Evolutionary conservation across 2,329 filamentous ascomycete species (phyloP).

Genomic region (Cladosporium sp.): DNA sequence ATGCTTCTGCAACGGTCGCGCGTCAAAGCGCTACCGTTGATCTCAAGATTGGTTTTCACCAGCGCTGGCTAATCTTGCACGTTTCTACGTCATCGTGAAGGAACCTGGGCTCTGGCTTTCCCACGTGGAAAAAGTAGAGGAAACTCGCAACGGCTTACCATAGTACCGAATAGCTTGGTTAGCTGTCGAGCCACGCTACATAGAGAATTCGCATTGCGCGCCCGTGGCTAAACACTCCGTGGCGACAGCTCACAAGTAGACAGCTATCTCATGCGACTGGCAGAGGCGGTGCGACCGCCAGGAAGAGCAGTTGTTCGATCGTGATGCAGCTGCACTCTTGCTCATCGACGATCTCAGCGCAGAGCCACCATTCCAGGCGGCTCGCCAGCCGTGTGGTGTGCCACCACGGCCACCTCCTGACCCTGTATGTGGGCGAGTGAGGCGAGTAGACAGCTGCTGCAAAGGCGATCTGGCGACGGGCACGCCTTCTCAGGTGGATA

Average conservation of each 20-base stretch:
- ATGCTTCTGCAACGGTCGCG: background rate
- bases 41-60: constrained; percentile 1
- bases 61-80: background rate
- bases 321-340: constrained; percentile 2
- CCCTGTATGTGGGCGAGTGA: background rate
- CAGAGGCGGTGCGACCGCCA: background rate
- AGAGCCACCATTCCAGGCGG: constrained; percentile 5
- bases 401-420: constrained; percentile 20
- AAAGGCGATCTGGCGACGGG: constrained; percentile 13
- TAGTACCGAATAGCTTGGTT: background rate
- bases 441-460: constrained; percentile 9
- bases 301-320: constrained; percentile 5
- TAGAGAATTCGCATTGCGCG: background rate
- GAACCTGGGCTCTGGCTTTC: background rate
- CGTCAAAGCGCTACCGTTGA: constrained; percentile 5
- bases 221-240: background rate
- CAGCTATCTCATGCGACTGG: background rate
- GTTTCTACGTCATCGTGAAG: background rate
- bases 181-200: background rate
- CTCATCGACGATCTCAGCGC: constrained; percentile 13
- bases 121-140: constrained; percentile 2
- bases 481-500: constrained; percentile 9
- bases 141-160: background rate
- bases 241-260: background rate
- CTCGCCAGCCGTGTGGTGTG: constrained; percentile 7